Conservation (phyloP, 106 monocot species). For the Apostasia ramifera region DNA sequence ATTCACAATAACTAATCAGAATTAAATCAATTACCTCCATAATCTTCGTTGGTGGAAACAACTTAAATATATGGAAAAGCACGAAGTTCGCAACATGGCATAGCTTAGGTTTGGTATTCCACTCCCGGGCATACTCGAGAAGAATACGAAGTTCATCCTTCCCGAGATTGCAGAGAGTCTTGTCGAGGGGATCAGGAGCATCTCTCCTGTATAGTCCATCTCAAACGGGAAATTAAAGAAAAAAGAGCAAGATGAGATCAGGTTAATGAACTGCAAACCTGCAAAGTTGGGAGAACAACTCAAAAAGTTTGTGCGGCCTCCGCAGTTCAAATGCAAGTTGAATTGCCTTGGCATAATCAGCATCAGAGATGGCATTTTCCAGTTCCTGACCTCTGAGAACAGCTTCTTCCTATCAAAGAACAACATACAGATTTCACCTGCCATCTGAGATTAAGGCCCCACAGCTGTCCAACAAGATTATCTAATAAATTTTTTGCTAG, state of each 20-base stretch:
- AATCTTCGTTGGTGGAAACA: conserved; percentile 65
- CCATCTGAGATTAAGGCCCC: too few species aligned
- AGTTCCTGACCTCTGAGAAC: conserved; percentile 76
- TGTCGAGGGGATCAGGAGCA: conserved; percentile 33
- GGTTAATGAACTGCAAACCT: conserved; percentile 24
- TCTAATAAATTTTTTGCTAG: too few species aligned
- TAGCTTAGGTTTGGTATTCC: conserved; percentile 92
- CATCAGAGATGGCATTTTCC: conserved; percentile 76
- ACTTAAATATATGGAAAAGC: conserved; percentile 50
- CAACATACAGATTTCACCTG: not conserved
- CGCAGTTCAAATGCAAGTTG: conserved; percentile 90
- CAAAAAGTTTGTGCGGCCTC: conserved; percentile 76
- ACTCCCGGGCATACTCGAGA: conserved; percentile 85
- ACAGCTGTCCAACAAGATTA: too few species aligned
- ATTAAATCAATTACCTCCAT: conserved; percentile 50
- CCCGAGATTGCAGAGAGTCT: conserved; percentile 48
- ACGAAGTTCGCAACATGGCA: conserved; percentile 90
- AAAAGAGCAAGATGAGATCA: not conserved
- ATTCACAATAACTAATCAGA: not conserved
- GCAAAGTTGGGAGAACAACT: conserved; percentile 61
- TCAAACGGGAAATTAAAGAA: conserved; percentile 6
- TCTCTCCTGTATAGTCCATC: conserved; percentile 34
- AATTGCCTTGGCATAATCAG: conserved; percentile 77
- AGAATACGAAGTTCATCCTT: conserved; percentile 78
- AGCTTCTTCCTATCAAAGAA: conserved; percentile 54